phyloP scores from a whole-genome alignment of 2,329 filamentous ascomycete species.

The Verticillium zaregamsianum region DNA sequence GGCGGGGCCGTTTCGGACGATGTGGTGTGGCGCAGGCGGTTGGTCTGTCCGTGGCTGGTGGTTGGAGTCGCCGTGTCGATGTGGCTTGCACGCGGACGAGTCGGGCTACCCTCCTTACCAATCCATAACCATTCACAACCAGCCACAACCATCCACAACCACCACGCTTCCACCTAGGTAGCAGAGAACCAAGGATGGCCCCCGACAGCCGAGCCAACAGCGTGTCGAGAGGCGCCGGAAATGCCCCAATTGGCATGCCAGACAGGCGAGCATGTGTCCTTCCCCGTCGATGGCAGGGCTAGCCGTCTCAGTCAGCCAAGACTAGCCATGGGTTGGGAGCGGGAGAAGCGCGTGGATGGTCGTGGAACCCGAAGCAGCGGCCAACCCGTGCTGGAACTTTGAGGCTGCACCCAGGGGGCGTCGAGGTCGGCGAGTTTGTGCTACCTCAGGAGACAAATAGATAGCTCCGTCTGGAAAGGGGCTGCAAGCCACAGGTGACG shows the following conservation, averaged over 20 bases:
- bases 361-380: neutral
- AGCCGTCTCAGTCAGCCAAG: neutral
- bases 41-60: neutral
- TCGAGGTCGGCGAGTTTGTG: neutral
- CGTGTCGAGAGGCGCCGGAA: neutral
- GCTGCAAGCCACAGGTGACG: neutral
- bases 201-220: neutral
- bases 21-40: neutral
- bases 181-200: too few species aligned
- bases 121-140: too few species aligned
- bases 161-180: too few species aligned
- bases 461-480: neutral
- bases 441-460: too few species aligned
- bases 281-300: neutral
- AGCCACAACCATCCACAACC: too few species aligned
- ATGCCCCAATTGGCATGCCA: neutral
- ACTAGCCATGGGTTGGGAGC: neutral
- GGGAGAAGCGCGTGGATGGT: neutral
- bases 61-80: too few species aligned
- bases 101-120: too few species aligned
- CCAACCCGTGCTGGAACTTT: neutral
- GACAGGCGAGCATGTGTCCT: neutral
- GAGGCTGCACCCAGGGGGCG: neutral
- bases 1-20: neutral
- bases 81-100: too few species aligned